Conservation (phyloP, 1,284 basidiomycete genomes). For the Cystobasidium sp. region DNA sequence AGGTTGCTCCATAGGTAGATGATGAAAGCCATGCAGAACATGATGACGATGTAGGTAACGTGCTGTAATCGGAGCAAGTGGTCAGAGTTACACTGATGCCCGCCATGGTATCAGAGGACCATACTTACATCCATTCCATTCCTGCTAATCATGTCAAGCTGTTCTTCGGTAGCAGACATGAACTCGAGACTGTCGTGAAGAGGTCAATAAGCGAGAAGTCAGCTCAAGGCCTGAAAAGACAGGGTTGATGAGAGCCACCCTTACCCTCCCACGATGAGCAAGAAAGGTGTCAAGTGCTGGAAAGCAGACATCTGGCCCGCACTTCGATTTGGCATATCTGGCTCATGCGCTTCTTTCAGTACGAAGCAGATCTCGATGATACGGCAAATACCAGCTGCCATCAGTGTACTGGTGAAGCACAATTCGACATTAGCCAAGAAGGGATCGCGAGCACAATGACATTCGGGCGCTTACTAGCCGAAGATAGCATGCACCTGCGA, state of each 20-base stretch:
- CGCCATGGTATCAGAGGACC: not conserved
- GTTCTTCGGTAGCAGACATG: slow-evolving; percentile 90
- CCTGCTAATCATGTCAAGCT: slow-evolving; percentile 66
- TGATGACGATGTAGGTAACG: slow-evolving; percentile 81
- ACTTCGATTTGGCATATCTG: slow-evolving; percentile 44
- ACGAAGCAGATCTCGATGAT: slow-evolving; percentile 86
- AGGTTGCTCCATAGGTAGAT: slow-evolving; percentile 72
- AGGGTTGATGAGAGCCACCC: too few species aligned
- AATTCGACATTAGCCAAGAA: not conserved
- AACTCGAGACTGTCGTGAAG: slow-evolving; percentile 66
- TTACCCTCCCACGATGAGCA: slow-evolving; percentile 71
- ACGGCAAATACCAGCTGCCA: slow-evolving; percentile 79
- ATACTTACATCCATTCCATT: slow-evolving; percentile 47
- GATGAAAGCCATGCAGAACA: slow-evolving; percentile 62
- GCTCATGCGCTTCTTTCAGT: slow-evolving; percentile 55
- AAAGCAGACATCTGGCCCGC: slow-evolving; percentile 64
- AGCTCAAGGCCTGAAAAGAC: too few species aligned
- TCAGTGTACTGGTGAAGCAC: slow-evolving; percentile 64
- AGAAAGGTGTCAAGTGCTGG: slow-evolving; percentile 80
- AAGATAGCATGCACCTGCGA: slow-evolving; percentile 59
- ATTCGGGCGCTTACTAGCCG: slow-evolving; percentile 42
- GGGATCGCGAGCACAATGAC: not conserved
- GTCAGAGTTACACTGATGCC: slow-evolving; percentile 61
- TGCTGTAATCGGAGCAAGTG: slow-evolving; percentile 58
- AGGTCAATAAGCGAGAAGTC: not conserved